Evolutionary conservation across 2,329 filamentous ascomycete genomes (phyloP), one percentile per base, ranked within the genome.

Genomic region (Macroventuria anomochaeta): DNA sequence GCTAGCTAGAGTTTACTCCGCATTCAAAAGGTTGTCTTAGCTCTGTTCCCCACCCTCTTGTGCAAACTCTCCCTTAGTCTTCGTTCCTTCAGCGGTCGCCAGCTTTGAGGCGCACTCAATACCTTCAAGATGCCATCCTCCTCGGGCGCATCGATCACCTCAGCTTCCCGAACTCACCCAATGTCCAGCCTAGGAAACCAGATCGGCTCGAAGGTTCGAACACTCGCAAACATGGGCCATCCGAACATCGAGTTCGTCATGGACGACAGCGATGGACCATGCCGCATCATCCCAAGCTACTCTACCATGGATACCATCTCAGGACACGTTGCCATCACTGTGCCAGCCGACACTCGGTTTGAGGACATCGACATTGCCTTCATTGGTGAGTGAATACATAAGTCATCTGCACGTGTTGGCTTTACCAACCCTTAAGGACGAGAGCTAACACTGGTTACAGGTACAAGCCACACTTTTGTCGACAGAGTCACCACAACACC

Each of bases 311-410:
- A 87, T 62, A 77, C 75, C 41, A 80, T 87, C 47, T 76, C 84
- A 49, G 85, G 85, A 11, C 77, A 75, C 21, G 80, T 82, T 5
- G 76, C 71, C 15, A 76, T 87, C 48, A 78, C 75, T 18, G 75
- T 80, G 3, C 72, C 76, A n/a, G 72, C 76, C 40, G 82, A 85
- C 43, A 83, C 77, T 3, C 73, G 74, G 29, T 86, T 87, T 62
- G 83, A 86, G 40, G 78, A 83, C 7, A 71, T 87, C 31, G 79
- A 83, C 25, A 85, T 87, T 61, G 77, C 81, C 3, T 83, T 87
- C 50, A 76, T 83, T 57, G 85, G 83, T 82, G 68, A 58, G 74
- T 69, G 39, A 13, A 38, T 33, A 33, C n/a, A 36, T 25, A 17
- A 46, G 36, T 42, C 31, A 33, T 25, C 13, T 46, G 25, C 37